Conservation (phyloP, 2,329 filamentous ascomycete genomes). For the Magnaporthiopsis incrustans region DNA sequence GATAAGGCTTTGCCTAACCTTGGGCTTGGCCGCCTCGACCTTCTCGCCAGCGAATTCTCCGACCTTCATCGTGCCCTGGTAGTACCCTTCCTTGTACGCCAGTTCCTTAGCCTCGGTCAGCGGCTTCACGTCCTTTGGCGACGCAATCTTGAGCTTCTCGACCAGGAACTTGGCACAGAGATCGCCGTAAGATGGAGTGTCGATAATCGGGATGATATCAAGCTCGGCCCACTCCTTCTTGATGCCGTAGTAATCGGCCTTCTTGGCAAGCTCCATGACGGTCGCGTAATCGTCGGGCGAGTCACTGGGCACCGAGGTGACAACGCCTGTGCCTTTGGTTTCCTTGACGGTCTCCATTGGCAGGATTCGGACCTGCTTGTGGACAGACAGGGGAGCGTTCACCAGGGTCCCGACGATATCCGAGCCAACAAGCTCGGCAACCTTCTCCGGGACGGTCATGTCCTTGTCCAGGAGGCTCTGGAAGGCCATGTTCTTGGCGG, state of each 20-base stretch:
- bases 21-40: constrained; percentile 75
- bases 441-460: constrained; percentile 60
- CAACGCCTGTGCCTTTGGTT: constrained; percentile 92
- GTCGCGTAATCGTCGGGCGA: constrained; percentile 94
- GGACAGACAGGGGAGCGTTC: constrained; percentile 78
- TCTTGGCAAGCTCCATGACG: constrained; percentile 80
- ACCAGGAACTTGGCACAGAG: constrained; percentile 76
- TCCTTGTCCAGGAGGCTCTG: constrained; percentile 78
- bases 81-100: constrained; percentile 96
- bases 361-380: constrained; percentile 77
- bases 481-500: constrained; percentile 92
- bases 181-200: constrained; percentile 81
- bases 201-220: constrained; percentile 81
- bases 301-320: constrained; percentile 92
- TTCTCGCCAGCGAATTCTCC: constrained; percentile 83
- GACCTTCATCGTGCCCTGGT: constrained; percentile 83
- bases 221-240: constrained; percentile 93
- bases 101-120: constrained; percentile 84
- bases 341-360: constrained; percentile 93
- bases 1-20: constrained; percentile 71
- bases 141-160: constrained; percentile 92
- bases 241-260: constrained; percentile 92
- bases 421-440: constrained; percentile 67
- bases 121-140: constrained; percentile 87
- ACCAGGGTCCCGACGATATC: constrained; percentile 84